Base-by-base conservation (phyloP, 2,329 filamentous ascomycete genomes). In the Samsoniella hepiali region DNA sequence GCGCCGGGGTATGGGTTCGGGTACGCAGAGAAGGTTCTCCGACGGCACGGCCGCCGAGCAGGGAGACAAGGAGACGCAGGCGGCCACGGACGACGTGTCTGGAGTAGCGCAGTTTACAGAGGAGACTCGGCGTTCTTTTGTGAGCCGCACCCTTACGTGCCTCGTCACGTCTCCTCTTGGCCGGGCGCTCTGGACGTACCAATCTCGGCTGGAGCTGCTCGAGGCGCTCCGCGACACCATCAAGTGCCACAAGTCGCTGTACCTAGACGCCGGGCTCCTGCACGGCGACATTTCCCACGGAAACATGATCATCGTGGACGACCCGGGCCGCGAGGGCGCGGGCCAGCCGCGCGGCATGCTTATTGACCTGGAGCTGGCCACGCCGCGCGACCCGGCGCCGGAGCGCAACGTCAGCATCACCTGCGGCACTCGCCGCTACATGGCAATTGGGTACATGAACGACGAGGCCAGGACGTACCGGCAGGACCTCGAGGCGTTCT, bases 401-500 rank as follows among this genome's bases (percentile, higher is more conserved):
- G 64, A 44, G 31, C 54, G 45, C 50, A 51, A 62, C 38, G 15
- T 15, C 9, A 17, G 36, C 10, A 65, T 66, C 34, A 63, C 44
- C n/a, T 32, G 49, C 38, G 67, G 67, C 62, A 69, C 67, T 2
- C 62, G 47, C 22, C 62, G 59, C 3, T 73, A 70, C 38, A 71
- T 73, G 67, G 69, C 70, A 5, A 69, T 73, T 38, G 68, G 64
- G 5, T 38, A 71, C 8, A 57, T 69, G 2, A 56, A 31, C 1
- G 15, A 56, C 0, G 58, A 65, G 2, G 13, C 11, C 0, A 66
- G 65, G 9, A 71, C 67, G 1, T 72, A 70, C 38, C 65, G 68
- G 1, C 69, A 73, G 9, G 71, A 73, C 13, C 65, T 73, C 0
- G 72, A 73, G 54, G 69, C 72, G 0, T 72, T 73, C 36, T 34